These are phyloP conservation scores for Dryas integrifolia DNA, from an alignment of 331 rosid genomes.

Conservation along the genomic window DNA sequence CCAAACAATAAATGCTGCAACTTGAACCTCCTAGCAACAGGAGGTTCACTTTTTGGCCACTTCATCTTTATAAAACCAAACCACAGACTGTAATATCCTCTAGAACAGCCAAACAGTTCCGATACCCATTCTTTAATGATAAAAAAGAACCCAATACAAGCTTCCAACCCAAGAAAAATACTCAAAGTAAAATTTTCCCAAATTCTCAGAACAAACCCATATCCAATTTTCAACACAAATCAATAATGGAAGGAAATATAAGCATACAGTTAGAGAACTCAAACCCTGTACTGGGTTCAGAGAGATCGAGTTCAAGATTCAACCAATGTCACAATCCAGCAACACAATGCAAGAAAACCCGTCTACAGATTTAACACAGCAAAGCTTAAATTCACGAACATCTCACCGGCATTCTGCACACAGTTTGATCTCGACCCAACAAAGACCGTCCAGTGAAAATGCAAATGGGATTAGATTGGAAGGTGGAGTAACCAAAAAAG, in stretches of 20 bases:
- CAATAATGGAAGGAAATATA: conserved; percentile 15
- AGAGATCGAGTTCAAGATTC: conserved; percentile 34
- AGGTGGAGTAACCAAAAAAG: background rate
- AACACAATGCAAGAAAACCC: conserved; percentile 29
- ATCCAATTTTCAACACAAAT: conserved; percentile 23
- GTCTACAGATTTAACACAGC: conserved; percentile 16
- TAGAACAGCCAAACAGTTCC: conserved; percentile 40
- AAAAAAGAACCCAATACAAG: conserved; percentile 28
- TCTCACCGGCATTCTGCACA: conserved; percentile 31
- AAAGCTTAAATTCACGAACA: conserved; percentile 28
- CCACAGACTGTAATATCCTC: conserved; percentile 24
- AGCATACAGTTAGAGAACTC: conserved; percentile 15
- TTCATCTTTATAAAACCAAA: conserved; percentile 46
- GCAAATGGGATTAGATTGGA: background rate
- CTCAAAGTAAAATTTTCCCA: conserved; percentile 6
- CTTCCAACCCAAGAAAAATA: conserved; percentile 21
- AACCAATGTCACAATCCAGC: conserved; percentile 31
- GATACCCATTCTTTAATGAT: conserved; percentile 27
- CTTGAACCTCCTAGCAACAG: conserved; percentile 63
- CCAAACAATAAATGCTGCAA: conserved; percentile 71
- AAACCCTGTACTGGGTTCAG: conserved; percentile 27
- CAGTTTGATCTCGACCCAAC: conserved; percentile 33
- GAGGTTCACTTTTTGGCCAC: conserved; percentile 66
- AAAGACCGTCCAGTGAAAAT: background rate
- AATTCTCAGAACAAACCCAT: conserved; percentile 19